These are phyloP conservation scores for Sordariomycetes sp. DNA, from an alignment of 2,329 filamentous ascomycete species.

Conservation along the genomic window DNA sequence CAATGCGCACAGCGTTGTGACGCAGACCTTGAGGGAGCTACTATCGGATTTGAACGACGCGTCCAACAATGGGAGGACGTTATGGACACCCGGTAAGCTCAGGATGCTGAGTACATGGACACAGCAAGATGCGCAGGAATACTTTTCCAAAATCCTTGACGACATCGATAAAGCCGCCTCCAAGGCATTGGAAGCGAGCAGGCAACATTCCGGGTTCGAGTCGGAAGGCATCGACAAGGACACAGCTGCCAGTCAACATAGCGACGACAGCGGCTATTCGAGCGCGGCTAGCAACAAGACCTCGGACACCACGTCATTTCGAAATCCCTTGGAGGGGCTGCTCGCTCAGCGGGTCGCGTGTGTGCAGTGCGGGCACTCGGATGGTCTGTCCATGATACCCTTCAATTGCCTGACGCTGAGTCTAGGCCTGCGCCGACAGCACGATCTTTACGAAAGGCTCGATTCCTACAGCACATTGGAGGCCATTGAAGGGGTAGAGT, in stretches of 20 bases:
- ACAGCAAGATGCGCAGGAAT: slow-evolving; percentile 97
- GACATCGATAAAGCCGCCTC: slow-evolving; percentile 71
- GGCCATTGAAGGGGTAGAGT: slow-evolving; percentile 81
- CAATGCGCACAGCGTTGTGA: slow-evolving; percentile 21
- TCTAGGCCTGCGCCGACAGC: slow-evolving; percentile 54
- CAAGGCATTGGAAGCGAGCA: slow-evolving; percentile 27
- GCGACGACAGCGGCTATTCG: slow-evolving; percentile 49
- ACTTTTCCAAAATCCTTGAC: slow-evolving; percentile 83
- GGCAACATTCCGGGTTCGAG: slow-evolving; percentile 22
- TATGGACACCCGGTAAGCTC: slow-evolving; percentile 74
- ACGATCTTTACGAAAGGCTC: slow-evolving; percentile 69
- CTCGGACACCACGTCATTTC: slow-evolving; percentile 28
- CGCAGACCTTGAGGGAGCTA: slow-evolving; percentile 50
- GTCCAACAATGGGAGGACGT: slow-evolving; percentile 60
- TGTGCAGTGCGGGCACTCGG: slow-evolving; percentile 73
- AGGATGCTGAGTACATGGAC: slow-evolving; percentile 94
- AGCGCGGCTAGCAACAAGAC: slow-evolving; percentile 30
- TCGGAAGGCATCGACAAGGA: slow-evolving; percentile 33
- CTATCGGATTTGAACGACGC: slow-evolving; percentile 62
- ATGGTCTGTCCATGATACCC: slow-evolving; percentile 80
- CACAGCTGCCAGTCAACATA: slow-evolving; percentile 34
- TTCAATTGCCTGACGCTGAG: slow-evolving; percentile 91
- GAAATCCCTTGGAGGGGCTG: slow-evolving; percentile 80
- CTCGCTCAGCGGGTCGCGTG: slow-evolving; percentile 85
- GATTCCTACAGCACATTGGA: slow-evolving; percentile 82